These are phyloP conservation scores for Penicillium sp. DNA, from an alignment of 2,329 filamentous ascomycete species.

Conservation along the genomic window DNA sequence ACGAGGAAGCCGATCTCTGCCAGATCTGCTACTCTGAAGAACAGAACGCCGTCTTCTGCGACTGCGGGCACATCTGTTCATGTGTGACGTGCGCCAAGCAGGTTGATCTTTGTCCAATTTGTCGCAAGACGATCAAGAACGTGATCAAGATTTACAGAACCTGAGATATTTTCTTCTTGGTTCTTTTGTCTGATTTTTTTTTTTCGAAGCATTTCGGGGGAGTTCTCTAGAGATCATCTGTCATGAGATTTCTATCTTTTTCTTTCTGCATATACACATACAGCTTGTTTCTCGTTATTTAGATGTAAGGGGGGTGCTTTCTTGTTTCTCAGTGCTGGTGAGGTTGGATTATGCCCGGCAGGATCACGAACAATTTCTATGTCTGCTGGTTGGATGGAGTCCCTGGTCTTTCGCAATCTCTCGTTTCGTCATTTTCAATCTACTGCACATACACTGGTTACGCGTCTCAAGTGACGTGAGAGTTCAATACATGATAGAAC, in stretches of 20 bases:
- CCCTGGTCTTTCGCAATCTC: too few species aligned
- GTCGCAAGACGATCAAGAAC: constrained; percentile 51
- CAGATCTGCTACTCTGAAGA: constrained; percentile 58
- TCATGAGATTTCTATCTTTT: background rate
- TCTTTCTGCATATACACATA: constrained; percentile 1
- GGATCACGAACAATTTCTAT: too few species aligned
- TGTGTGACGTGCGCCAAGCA: constrained; percentile 55
- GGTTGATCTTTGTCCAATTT: constrained; percentile 57
- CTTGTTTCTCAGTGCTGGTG: too few species aligned
- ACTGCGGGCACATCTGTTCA: constrained; percentile 58
- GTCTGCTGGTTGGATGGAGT: too few species aligned
- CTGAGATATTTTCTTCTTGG: constrained; percentile 15
- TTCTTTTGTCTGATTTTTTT: background rate
- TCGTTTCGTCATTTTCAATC: too few species aligned
- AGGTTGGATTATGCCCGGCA: too few species aligned
- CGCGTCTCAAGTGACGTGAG: too few species aligned
- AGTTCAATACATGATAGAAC: too few species aligned
- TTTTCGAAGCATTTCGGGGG: constrained; percentile 6
- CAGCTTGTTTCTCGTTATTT: constrained; percentile 2
- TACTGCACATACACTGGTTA: too few species aligned
- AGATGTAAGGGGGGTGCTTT: too few species aligned
- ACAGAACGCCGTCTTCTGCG: constrained; percentile 56
- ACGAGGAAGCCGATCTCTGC: constrained; percentile 55
- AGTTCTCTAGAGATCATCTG: background rate
- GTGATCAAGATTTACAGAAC: constrained; percentile 54